These are phyloP conservation scores for Abeoforma whisleri DNA, from an alignment of 78 protist species.

Conservation along the genomic window DNA sequence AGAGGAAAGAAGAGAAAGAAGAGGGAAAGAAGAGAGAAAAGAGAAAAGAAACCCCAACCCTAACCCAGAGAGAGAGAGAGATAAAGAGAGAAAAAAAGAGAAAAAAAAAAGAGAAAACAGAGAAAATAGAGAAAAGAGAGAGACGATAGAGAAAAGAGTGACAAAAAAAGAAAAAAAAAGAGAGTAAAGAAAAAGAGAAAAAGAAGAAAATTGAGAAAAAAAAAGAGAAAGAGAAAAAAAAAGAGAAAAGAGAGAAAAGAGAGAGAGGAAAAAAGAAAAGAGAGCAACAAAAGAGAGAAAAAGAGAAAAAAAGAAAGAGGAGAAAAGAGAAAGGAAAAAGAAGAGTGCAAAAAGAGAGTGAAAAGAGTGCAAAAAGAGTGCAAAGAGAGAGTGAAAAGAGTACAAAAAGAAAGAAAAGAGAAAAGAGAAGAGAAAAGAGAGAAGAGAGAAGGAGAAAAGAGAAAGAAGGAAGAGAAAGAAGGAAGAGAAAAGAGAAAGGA, in stretches of 20 bases:
- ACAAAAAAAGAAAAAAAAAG: not conserved
- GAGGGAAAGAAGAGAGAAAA: no score
- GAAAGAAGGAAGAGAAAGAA: no score
- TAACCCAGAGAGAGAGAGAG: no score
- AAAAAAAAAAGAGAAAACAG: no score
- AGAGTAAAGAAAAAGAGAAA: not conserved
- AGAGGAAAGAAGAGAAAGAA: no score
- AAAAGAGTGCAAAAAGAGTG: not conserved
- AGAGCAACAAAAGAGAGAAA: not conserved
- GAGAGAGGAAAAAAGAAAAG: no score
- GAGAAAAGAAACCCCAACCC: no score
- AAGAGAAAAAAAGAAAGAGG: not conserved
- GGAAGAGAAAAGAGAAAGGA: not conserved
- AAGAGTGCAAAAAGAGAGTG: not conserved
- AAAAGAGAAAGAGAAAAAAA: not conserved
- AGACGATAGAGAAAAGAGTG: no score
- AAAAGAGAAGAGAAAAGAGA: not conserved
- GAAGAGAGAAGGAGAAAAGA: not conserved
- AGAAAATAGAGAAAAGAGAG: no score
- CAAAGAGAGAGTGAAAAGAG: not conserved
- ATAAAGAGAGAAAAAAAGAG: no score
- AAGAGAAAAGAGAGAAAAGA: not conserved
- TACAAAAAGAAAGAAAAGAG: not conserved
- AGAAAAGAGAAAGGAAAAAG: not conserved
- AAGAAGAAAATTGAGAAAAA: not conserved